Evolutionary conservation across 257 asterid genomes (phyloP), one percentile per base, ranked within the genome.

Genomic region (Henckelia pumila): DNA sequence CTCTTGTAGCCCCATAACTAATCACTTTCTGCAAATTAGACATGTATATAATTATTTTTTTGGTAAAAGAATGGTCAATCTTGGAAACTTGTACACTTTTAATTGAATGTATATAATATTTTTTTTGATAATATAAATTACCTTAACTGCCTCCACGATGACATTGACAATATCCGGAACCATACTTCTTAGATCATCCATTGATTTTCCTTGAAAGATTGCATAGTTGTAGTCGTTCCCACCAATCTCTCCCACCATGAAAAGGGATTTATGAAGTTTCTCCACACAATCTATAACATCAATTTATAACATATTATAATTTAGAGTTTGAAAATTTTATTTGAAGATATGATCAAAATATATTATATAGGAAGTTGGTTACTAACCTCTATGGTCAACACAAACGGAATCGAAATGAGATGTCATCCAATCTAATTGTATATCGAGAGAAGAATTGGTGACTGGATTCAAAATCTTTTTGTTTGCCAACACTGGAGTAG

Each of bases 181-280:
- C 77, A 72, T 68, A 23, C 44, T 26, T 61, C n/a, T 56, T n/a
- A 67, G 44, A 61, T 77, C 75, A 0, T 67, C 55, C 63, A 72
- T 68, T n/a, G n/a, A n/a, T n/a, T n/a, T n/a, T n/a, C n/a, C 63
- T 64, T 77, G 75, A 17, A 64, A 64, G 1, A 69, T 59, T 1
- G 78, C 81, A 23, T 73, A 77, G 20, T 69, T 77, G 24, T 57
- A 68, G 44, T 77, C 81, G 30, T 77, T 77, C 0, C 70, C 72
- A 5, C 81, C 75, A 6, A 68, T 25, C 49, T 73, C 81, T 35
- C 75, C 81, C 5, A 77, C 70, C 73, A 77, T 68, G 59, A 68
- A 68, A 22, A 77, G 72, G 8, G 78, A 53, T 8, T 29, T 29
- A 20, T 22, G 17, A 35, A 63, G 71, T 60, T 63, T 72, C 13